Evolutionary conservation across 257 asterid species (phyloP).

Genomic region (Thymus mandschuricus): DNA sequence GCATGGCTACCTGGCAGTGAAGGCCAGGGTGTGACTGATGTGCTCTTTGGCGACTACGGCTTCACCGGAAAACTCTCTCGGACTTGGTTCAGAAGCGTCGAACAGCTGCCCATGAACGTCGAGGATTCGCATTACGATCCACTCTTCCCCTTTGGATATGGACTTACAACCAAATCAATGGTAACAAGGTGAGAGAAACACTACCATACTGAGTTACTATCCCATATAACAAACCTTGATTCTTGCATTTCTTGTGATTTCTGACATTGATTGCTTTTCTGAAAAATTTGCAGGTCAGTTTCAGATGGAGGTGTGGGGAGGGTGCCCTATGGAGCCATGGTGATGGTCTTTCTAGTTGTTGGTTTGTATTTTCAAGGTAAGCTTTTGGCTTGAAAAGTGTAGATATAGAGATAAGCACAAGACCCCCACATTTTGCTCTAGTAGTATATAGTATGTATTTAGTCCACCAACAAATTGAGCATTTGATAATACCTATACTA

Average conservation of each 20-base stretch:
- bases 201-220: not conserved
- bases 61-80: slow-evolving; percentile 71
- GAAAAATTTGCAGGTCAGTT: slow-evolving; percentile 39
- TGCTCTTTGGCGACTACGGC: slow-evolving; percentile 74
- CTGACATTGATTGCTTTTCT: not conserved
- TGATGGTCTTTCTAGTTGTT: slow-evolving; percentile 42
- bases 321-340: slow-evolving; percentile 39
- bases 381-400: slow-evolving; percentile 41
- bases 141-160: slow-evolving; percentile 70
- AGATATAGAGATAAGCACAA: slow-evolving; percentile 22
- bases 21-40: slow-evolving; percentile 86
- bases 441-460: too few relatives aligned
- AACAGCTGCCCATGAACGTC: slow-evolving; percentile 77
- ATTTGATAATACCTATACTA: too few relatives aligned
- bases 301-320: slow-evolving; percentile 42
- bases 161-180: slow-evolving; percentile 55
- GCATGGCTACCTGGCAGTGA: slow-evolving; percentile 94
- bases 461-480: not conserved
- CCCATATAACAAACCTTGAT: not conserved
- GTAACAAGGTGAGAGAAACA: slow-evolving; percentile 50
- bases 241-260: not conserved
- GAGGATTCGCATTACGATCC: slow-evolving; percentile 82
- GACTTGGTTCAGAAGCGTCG: slow-evolving; percentile 81
- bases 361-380: slow-evolving; percentile 54
- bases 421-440: not conserved